Base-by-base conservation (phyloP, 805 yeast genomes). In the Zygosaccharomyces bailii region DNA sequence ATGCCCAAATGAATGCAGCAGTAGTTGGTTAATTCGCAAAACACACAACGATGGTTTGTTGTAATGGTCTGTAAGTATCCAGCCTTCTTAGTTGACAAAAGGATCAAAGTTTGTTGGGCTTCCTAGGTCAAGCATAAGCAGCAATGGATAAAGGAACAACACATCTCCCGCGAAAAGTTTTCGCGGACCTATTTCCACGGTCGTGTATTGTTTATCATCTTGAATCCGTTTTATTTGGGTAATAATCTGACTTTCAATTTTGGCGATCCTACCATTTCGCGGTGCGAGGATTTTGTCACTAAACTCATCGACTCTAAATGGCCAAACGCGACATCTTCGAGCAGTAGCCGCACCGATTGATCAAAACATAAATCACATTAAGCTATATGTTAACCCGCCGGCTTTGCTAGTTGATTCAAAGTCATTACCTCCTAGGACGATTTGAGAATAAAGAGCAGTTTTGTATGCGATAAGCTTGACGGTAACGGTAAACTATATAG, bases 311-410 rank as follows among this genome's bases (percentile, higher is more conserved):
- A 37, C 40, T 37, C 18, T 14, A 37, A 25, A 25, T 10, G 19
- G 40, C 20, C 40, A 37, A 37, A 37, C 40, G 40, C 40, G 40
- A 37, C 40, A 37, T 27, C 31, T 4, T 27, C 13, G 31, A n/a
- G 4, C 16, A n/a, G n/a, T 25, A 5, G 30, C 11, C 30, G 30
- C n/a, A 7, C n/a, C n/a, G n/a, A n/a, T n/a, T n/a, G n/a, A n/a
- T n/a, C n/a, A n/a, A n/a, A n/a, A n/a, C n/a, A n/a, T n/a, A n/a
- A n/a, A n/a, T n/a, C n/a, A n/a, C n/a, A n/a, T n/a, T n/a, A n/a
- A n/a, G n/a, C n/a, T n/a, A n/a, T n/a, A n/a, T n/a, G n/a, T n/a
- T n/a, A n/a, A n/a, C n/a, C n/a, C n/a, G n/a, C n/a, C n/a, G n/a
- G n/a, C n/a, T n/a, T n/a, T n/a, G n/a, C n/a, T n/a, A n/a, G n/a